Conservation (phyloP, 371 early-diverging fungal species). For the Batrachochytrium dendrobatidis region DNA sequence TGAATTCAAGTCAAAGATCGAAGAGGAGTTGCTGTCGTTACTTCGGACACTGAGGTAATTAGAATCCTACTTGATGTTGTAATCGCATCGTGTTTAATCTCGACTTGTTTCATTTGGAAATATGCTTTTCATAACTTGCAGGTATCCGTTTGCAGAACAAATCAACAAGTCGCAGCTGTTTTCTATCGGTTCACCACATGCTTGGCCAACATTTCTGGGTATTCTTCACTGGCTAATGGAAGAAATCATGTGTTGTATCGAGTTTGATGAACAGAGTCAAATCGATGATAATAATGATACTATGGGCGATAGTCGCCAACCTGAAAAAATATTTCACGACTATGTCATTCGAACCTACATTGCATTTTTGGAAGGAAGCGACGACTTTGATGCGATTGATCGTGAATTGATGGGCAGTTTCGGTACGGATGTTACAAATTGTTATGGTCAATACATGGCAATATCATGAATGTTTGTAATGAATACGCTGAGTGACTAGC, state of each 20-base stretch:
- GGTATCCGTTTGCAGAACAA: slow-evolving; percentile 86
- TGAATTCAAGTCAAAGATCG: slow-evolving; percentile 62
- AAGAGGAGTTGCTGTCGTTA: slow-evolving; percentile 78
- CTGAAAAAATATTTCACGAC: slow-evolving; percentile 58
- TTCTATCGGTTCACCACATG: slow-evolving; percentile 75
- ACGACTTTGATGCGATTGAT: slow-evolving; percentile 54
- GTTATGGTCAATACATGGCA: no score
- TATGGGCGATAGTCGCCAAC: slow-evolving; percentile 15
- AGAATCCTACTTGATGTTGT: not conserved
- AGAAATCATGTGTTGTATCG: slow-evolving; percentile 39
- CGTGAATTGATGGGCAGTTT: slow-evolving; percentile 42
- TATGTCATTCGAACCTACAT: slow-evolving; percentile 48
- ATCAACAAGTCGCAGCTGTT: slow-evolving; percentile 77
- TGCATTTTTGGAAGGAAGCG: slow-evolving; percentile 50
- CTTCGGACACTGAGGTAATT: slow-evolving; percentile 61
- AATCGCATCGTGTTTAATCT: not conserved
- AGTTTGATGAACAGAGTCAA: slow-evolving; percentile 27
- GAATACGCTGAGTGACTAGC: not conserved
- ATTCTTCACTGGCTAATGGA: slow-evolving; percentile 88
- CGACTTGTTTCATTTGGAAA: not conserved
- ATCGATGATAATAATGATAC: slow-evolving; percentile 30
- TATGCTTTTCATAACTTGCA: slow-evolving; percentile 14
- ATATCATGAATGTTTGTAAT: not conserved
- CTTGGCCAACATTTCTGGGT: slow-evolving; percentile 85
- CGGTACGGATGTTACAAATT: no score